Evolutionary conservation across 805 yeast species (phyloP).

Genomic region (Yarrowia hollandica): DNA sequence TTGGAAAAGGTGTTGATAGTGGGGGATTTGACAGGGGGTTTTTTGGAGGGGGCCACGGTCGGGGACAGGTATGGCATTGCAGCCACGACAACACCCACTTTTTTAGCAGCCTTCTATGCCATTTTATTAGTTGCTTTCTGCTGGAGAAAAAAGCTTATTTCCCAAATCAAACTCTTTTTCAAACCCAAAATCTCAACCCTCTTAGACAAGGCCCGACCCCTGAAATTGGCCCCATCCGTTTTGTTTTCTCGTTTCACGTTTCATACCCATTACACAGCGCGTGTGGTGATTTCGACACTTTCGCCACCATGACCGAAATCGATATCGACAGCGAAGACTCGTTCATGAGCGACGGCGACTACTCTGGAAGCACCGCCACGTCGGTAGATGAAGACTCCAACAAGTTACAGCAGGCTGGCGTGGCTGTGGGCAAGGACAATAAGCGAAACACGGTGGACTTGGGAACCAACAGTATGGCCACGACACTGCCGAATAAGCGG

Average conservation of each 20-base stretch:
- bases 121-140: too few relatives aligned
- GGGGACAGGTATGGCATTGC: too few relatives aligned
- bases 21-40: too few relatives aligned
- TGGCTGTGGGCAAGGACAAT: background rate
- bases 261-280: background rate
- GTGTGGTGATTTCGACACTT: background rate
- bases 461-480: too few relatives aligned
- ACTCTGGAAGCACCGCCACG: constrained; percentile 5
- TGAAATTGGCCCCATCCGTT: too few relatives aligned
- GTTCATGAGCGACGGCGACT: constrained; percentile 15
- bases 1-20: too few relatives aligned
- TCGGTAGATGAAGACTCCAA: background rate
- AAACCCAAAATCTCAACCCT: too few relatives aligned
- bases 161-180: too few relatives aligned
- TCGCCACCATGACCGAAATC: constrained; percentile 13
- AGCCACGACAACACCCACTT: too few relatives aligned
- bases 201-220: background rate
- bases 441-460: background rate
- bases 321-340: constrained; percentile 26
- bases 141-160: too few relatives aligned
- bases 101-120: too few relatives aligned
- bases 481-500: background rate
- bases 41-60: too few relatives aligned
- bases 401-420: background rate
- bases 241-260: background rate